Base-by-base conservation (phyloP, 106 monocot genomes). In the Acorus calamus region DNA sequence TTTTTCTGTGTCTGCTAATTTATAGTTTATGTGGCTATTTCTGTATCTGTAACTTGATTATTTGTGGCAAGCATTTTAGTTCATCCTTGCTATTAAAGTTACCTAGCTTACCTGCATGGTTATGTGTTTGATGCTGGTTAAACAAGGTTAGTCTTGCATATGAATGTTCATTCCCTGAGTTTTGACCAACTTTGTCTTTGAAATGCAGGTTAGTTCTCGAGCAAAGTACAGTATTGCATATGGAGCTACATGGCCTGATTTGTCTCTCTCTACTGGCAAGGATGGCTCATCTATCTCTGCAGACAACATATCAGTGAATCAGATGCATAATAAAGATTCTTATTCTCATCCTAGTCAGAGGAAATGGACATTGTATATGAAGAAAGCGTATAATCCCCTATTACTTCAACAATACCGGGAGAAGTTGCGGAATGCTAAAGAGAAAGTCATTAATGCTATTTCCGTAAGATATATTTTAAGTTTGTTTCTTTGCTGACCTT, bases 171-270 rank as follows among this genome's bases (percentile, higher is more conserved):
- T 28, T 28, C 28, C 28, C 28, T 28, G 28, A 28, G 28, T 28
- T 28, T 28, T 28, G 28, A 28, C 28, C 28, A 28, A 28, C 28
- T 28, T 28, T 28, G 28, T 28, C 28, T 28, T 28, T 57, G 46
- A 47, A 11, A 47, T 73, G 42, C 60, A 92, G 92, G 66, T 92
- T 28, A 11, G 59, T 80, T 84, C 92, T 50, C 79, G 92, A 67
- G 92, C 92, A 63, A 92, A 82, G 64, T 92, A 84, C 62, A 75
- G 87, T 71, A 72, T 87, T 69, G 76, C 84, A 64, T 82, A 87
- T 80, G 76, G 75, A 73, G 92, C 79, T 43, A 71, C 79, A 9
- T 81, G 72, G 67, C 92, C 92, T 6, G 77, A 84, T 2, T 55
- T 92, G 53, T 87, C 52, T 71, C 55, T 74, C 4, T 77, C 81